These are phyloP conservation scores for Kluyveromyces aestuarii DNA, from an alignment of 805 yeast genomes.

Conservation along the genomic window DNA sequence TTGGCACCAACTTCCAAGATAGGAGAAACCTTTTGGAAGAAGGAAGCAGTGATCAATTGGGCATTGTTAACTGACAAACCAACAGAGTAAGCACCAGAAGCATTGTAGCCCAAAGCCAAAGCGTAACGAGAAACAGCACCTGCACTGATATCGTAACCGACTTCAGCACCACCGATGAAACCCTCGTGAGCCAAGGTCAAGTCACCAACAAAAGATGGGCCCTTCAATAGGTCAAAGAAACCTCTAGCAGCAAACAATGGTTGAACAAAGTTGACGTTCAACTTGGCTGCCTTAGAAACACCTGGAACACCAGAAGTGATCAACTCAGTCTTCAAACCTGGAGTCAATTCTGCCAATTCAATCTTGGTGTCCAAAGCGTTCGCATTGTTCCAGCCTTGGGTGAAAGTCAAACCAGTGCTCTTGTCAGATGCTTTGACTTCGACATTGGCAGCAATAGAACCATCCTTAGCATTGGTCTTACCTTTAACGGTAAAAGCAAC, in stretches of 20 bases:
- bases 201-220: slow-evolving; percentile 93
- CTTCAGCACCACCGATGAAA: slow-evolving; percentile 93
- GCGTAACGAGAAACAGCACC: slow-evolving; percentile 93
- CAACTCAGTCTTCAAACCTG: slow-evolving; percentile 90
- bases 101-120: slow-evolving; percentile 87
- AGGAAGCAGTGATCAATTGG: slow-evolving; percentile 85
- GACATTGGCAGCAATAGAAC: slow-evolving; percentile 76
- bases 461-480: slow-evolving; percentile 68
- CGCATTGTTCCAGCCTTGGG: slow-evolving; percentile 97
- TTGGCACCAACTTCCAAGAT: slow-evolving; percentile 95
- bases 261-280: slow-evolving; percentile 86
- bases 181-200: slow-evolving; percentile 93
- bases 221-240: slow-evolving; percentile 89
- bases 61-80: slow-evolving; percentile 68
- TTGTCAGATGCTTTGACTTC: slow-evolving; percentile 93
- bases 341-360: slow-evolving; percentile 86
- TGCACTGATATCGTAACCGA: slow-evolving; percentile 89
- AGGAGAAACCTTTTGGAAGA: slow-evolving; percentile 92
- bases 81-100: slow-evolving; percentile 67
- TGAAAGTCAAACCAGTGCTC: slow-evolving; percentile 82
- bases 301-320: slow-evolving; percentile 80
- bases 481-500: slow-evolving; percentile 92
- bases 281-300: slow-evolving; percentile 79
- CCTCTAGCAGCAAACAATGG: slow-evolving; percentile 91
- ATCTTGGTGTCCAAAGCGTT: slow-evolving; percentile 87